A percentile compares a stretch with the other conserved stretches of the same genome.
phyloP scores from a whole-genome alignment of 2,329 filamentous ascomycete species.

The Fusarium anthophilum region DNA sequence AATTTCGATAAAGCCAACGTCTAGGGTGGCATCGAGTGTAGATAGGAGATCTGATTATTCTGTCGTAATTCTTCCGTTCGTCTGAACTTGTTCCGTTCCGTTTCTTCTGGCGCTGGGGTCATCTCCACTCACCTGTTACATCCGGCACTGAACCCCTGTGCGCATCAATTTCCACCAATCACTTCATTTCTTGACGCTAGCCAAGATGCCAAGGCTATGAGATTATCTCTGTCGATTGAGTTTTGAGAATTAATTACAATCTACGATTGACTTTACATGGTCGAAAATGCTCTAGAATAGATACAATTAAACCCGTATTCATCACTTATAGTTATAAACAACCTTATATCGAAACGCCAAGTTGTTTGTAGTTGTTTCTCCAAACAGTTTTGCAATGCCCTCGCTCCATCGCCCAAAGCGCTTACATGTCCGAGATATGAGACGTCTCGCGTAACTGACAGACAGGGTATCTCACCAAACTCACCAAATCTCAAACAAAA shows the following conservation, averaged over 20 bases:
- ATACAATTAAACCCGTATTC: accelerated
- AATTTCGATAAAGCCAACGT: neutral
- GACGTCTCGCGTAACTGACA: constrained; percentile 29
- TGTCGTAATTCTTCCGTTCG: constrained; percentile 1
- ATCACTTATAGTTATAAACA: neutral
- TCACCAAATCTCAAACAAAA: constrained; percentile 9
- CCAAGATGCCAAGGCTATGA: neutral
- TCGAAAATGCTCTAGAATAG: neutral
- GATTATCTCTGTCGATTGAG: neutral
- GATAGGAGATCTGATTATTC: neutral
- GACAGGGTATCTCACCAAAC: constrained; percentile 18
- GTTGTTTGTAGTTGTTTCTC: neutral
- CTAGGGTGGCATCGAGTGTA: neutral
- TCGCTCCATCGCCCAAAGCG: constrained; percentile 17
- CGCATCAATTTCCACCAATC: constrained; percentile 39
- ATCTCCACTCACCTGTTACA: constrained; percentile 42
- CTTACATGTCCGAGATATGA: constrained; percentile 29
- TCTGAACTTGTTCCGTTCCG: constrained; percentile 15
- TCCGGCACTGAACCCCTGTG: constrained; percentile 20
- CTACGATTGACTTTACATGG: constrained; percentile 2
- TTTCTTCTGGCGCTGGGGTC: neutral
- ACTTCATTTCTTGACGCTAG: accelerated
- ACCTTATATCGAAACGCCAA: neutral
- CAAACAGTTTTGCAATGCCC: neutral
- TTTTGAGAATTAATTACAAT: neutral